Evolutionary conservation across 305 asterid species (phyloP).

Genomic region (Petunia hybrid): DNA sequence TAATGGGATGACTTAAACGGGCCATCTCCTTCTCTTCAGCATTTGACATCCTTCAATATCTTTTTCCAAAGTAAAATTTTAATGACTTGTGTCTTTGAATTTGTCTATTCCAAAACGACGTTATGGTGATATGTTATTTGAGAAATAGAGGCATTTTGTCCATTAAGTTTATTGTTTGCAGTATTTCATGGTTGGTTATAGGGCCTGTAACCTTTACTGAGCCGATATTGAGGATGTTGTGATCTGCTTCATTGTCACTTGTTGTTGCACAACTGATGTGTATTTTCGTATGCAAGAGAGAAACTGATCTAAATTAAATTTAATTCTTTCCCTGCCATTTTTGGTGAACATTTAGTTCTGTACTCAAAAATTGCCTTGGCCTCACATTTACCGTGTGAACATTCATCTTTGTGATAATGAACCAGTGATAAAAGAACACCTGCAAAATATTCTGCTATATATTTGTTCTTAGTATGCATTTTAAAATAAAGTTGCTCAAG

Average conservation of each 20-base stretch:
- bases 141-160: background rate
- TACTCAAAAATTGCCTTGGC: background rate
- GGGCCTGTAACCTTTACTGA: conserved; percentile 12
- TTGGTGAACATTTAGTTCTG: background rate
- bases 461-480: conserved; percentile 3
- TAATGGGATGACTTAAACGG: background rate
- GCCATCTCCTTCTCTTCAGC: conserved; percentile 7
- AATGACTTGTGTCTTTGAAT: background rate
- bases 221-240: conserved; percentile 9
- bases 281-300: conserved; percentile 9
- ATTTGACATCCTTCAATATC: conserved; percentile 13
- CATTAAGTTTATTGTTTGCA: background rate
- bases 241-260: conserved; percentile 21
- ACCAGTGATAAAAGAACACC: background rate
- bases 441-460: background rate
- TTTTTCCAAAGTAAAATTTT: background rate
- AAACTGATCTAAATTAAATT: background rate
- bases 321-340: conserved; percentile 24
- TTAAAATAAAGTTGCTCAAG: background rate
- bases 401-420: conserved; percentile 18
- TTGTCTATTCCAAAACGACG: conserved; percentile 6
- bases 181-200: background rate
- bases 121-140: conserved; percentile 22
- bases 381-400: conserved; percentile 7
- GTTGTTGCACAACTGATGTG: conserved; percentile 22